Evolutionary conservation across 2,329 filamentous ascomycete genomes (phyloP).

Genomic region (Zymoseptoria ardabiliae): DNA sequence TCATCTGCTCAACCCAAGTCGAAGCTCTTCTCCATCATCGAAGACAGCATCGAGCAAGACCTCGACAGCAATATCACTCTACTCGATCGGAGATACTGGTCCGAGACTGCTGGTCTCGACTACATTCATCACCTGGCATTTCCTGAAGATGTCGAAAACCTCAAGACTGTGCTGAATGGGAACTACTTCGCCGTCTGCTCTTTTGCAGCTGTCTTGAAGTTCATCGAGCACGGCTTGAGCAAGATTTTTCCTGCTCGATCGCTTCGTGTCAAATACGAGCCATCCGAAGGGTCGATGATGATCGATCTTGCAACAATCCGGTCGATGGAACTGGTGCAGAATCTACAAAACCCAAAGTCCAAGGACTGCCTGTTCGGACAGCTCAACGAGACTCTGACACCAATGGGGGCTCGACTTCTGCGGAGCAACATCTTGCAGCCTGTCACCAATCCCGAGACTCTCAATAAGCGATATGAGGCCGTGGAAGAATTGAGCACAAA

Average conservation of each 20-base stretch:
- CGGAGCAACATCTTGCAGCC: constrained; percentile 84
- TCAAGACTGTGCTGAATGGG: constrained; percentile 71
- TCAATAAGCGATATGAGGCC: constrained; percentile 70
- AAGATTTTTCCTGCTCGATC: constrained; percentile 70
- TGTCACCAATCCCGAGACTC: constrained; percentile 61
- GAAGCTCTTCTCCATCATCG: constrained; percentile 65
- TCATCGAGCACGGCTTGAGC: constrained; percentile 62
- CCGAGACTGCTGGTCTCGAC: constrained; percentile 67
- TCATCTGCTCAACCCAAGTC: constrained; percentile 65
- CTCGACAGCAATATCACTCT: constrained; percentile 51
- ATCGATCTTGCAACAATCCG: constrained; percentile 84
- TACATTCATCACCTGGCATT: constrained; percentile 76
- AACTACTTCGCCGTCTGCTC: constrained; percentile 82
- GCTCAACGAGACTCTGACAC: constrained; percentile 75
- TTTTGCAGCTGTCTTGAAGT: constrained; percentile 81
- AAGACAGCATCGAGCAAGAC: constrained; percentile 57
- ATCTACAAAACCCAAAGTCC: constrained; percentile 68
- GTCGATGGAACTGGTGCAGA: constrained; percentile 85
- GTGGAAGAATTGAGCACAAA: constrained; percentile 73
- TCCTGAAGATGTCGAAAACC: constrained; percentile 67
- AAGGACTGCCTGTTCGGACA: constrained; percentile 77
- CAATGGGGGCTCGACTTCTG: constrained; percentile 80
- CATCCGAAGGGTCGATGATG: constrained; percentile 89
- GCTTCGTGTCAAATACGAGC: constrained; percentile 76
- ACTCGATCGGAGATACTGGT: constrained; percentile 75